Base-by-base conservation (phyloP, 257 asterid genomes). In the Fraxinus quadrangulata region DNA sequence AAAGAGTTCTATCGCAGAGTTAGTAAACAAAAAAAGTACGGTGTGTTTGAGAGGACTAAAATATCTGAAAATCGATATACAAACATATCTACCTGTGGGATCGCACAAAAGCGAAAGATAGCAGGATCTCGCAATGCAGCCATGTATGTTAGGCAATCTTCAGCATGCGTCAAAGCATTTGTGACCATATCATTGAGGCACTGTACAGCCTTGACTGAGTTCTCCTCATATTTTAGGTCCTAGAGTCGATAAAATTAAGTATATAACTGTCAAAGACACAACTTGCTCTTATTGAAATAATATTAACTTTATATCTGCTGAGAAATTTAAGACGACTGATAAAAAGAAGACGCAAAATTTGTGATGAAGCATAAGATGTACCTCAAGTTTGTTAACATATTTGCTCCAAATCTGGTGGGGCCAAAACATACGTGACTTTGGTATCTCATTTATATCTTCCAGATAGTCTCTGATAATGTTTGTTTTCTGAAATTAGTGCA, bases 401-500 rank as follows among this genome's bases (percentile, higher is more conserved):
- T 93, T 93, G 79, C 94, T 87, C 98, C 99, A 96, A 51, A 93
- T 93, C 77, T 96, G 85, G 49, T 92, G 97, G 78, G 99, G 99
- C 99, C 99, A 96, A 81, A 96, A 92, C 98, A 93, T 92, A 12
- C 98, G 97, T 42, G 98, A 88, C 84, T 89, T 93, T 63, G 99
- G 99, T 78, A 90, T 86, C 94, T 96, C 98, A 67, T 96, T 93
- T 69, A 96, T 93, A 84, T 96, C 98, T 87, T 96, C 99, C 78
- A 96, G 83, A 80, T 96, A 96, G 81, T 96, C 99, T 84, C 96
- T 90, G 79, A 93, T 93, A 77, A 96, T 93, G 82, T 96, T 90
- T 66, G 94, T 87, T 88, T 96, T 96, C 99, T 96, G 89, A 80
- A 80, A 70, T 78, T 67, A 36, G 66, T 83, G 21, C 77, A 86